Evolutionary conservation across 345 rosid species (phyloP), one percentile per base, ranked within the genome.

Genomic region (Syzygium jambos): DNA sequence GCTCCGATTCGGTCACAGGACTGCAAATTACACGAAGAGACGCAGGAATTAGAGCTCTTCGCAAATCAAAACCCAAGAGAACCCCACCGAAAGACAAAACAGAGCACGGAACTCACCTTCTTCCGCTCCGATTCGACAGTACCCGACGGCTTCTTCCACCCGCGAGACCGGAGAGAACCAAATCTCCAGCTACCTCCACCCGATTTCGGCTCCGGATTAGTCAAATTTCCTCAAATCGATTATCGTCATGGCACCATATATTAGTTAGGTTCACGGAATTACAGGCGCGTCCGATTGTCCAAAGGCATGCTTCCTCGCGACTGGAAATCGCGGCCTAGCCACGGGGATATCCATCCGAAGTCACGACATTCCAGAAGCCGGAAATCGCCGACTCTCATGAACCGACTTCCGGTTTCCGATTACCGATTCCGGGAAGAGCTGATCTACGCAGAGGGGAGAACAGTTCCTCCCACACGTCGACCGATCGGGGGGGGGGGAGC

Each of bases 291-390:
- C 46, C 57, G 85, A 83, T 83, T 83, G 49, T 73, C 80, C 25
- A 73, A 19, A 34, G 19, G 49, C 80, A 73, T 73, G 80, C 78
- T 68, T 61, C 34, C 51, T 30, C 59, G 19, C 49, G 51, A 51
- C 78, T 87, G 56, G 49, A 29, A 59, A 87, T 87, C 83, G 52
- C 85, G 30, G 19, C 52, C 63, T 11, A 34, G 53, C 29, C n/a
- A 90, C 85, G 41, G 87, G 87, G 85, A 29, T 43, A 43, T 90
- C 86, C 90, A 85, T 87, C 85, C 85, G 14, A 84, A 89, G 91
- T 78, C 90, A 61, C 89, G 91, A 86, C 93, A 93, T 90, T 90
- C 82, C 85, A 52, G 86, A 89, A 80, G 63, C n/a, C 46, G 46
- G 9, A 78, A 63, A 77, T 78, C 88, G 29, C 77, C 90, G 43